These are phyloP conservation scores for Cordyceps javanica DNA, from an alignment of 2,329 filamentous ascomycete species.

Conservation along the genomic window DNA sequence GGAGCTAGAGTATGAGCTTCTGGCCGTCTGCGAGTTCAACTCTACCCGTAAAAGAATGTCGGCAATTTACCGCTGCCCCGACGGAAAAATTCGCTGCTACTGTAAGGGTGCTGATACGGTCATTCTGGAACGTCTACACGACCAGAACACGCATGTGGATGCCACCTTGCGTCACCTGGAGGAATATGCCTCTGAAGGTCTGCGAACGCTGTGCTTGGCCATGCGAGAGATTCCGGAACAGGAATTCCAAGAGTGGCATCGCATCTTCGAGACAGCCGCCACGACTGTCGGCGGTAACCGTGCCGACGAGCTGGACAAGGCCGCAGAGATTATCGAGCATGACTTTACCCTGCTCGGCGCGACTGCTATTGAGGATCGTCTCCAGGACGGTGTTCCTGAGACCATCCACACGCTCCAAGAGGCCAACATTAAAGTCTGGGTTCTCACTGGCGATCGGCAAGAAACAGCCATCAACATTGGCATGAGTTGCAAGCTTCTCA, in stretches of 20 bases:
- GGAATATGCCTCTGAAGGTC: constrained; percentile 93
- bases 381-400: constrained; percentile 96
- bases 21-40: constrained; percentile 99
- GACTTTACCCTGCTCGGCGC: constrained; percentile 88
- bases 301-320: constrained; percentile 93
- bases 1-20: constrained; percentile 76
- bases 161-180: constrained; percentile 91
- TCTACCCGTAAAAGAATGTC: constrained; percentile 93
- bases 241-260: constrained; percentile 82
- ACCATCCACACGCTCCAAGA: constrained; percentile 96
- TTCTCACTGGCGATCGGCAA: constrained; percentile 92
- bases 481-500: constrained; percentile 98
- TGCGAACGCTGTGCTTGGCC: constrained; percentile 89
- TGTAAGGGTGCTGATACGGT: constrained; percentile 97
- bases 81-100: constrained; percentile 90
- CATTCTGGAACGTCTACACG: constrained; percentile 81
- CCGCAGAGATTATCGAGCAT: constrained; percentile 89
- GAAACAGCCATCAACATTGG: constrained; percentile 99
- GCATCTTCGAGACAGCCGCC: constrained; percentile 78
- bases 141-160: constrained; percentile 81
- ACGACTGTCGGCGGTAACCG: constrained; percentile 91
- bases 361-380: constrained; percentile 92
- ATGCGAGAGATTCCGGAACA: constrained; percentile 89
- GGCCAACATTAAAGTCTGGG: constrained; percentile 98
- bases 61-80: constrained; percentile 90